A percentile compares a stretch with the other conserved stretches of the same genome.
Evolutionary conservation across 495 filamentous ascomycete genomes (phyloP).

Genomic region (Aspergillus steynii): DNA sequence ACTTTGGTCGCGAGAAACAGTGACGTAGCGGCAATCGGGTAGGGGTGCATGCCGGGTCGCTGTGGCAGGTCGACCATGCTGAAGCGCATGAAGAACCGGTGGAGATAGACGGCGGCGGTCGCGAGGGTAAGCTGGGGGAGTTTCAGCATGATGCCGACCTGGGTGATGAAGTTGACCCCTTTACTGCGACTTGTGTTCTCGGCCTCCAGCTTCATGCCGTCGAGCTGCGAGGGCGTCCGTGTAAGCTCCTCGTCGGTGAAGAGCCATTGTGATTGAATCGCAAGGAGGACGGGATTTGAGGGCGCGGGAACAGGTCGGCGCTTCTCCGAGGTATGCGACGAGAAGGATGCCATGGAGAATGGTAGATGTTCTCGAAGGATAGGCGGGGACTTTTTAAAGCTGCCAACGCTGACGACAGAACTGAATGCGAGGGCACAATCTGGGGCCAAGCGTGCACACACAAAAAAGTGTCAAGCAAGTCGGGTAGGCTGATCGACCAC

Average conservation of each 20-base stretch:
- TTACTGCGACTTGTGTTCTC: conserved; percentile 81
- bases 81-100: conserved; percentile 90
- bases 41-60: conserved; percentile 76
- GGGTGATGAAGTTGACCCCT: conserved; percentile 92
- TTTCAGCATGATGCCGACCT: conserved; percentile 89
- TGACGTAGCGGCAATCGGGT: conserved; percentile 84
- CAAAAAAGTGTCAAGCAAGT: not conserved
- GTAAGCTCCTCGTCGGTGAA: conserved; percentile 82
- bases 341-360: conserved; percentile 34
- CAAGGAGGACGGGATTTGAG: conserved; percentile 51
- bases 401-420: not conserved
- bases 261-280: conserved; percentile 75
- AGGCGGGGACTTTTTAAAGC: not conserved
- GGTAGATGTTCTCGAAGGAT: not conserved
- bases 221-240: conserved; percentile 78
- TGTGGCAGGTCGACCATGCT: conserved; percentile 64
- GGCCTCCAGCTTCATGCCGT: conserved; percentile 71
- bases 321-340: conserved; percentile 27
- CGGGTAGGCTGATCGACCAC: not conserved
- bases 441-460: not conserved
- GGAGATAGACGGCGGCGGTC: conserved; percentile 91
- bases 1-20: conserved; percentile 96
- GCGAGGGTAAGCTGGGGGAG: conserved; percentile 88
- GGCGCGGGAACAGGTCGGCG: conserved; percentile 48
- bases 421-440: not conserved